Base-by-base conservation (phyloP, 2,329 filamentous ascomycete species). In the Fusarium torreyae region DNA sequence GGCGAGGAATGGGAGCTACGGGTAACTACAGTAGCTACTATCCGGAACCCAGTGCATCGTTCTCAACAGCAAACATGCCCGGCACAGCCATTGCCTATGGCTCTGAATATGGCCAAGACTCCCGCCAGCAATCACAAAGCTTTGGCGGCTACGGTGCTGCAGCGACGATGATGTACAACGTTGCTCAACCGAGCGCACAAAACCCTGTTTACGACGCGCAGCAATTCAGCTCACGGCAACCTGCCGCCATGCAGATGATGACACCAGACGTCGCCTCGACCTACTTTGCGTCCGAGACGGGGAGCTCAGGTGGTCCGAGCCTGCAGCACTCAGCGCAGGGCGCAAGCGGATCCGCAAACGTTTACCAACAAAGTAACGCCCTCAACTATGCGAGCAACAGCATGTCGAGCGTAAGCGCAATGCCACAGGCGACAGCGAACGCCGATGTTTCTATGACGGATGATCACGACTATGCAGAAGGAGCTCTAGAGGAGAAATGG, bases 141-240 rank as follows among this genome's bases (percentile, higher is more conserved):
- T 90, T 88, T 74, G 80, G 82, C 76, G 83, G 82, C 79, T 92
- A 87, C 84, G 89, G 84, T 75, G 81, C 89, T 55, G 68, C 71
- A 38, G 82, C 88, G 57, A 88, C 88, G 68, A 89, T 95, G 83
- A 91, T 96, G 87, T 97, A 97, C 84, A 91, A 90, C 82, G 91
- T 94, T 75, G 84, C 86, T 77, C 89, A 90, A 77, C 83, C 89
- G 75, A 84, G 83, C 66, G 82, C 85, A 69, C 87, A 88, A 81
- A 84, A 83, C 81, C 79, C 88, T 83, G 85, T 91, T 81, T 97
- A 97, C 83, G 92, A 95, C 80, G 83, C 89, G 77, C 88, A 90
- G 78, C 91, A 91, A 77, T 97, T 94, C 83, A 87, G 90, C 76
- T 84, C 89, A 73, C 90, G 92, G 83, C 92, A 94, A 77, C 88